Evolutionary conservation across 192 early-diverging fungal genomes (phyloP), one percentile per base, ranked within the genome.

Genomic region (Backusella luteola): DNA sequence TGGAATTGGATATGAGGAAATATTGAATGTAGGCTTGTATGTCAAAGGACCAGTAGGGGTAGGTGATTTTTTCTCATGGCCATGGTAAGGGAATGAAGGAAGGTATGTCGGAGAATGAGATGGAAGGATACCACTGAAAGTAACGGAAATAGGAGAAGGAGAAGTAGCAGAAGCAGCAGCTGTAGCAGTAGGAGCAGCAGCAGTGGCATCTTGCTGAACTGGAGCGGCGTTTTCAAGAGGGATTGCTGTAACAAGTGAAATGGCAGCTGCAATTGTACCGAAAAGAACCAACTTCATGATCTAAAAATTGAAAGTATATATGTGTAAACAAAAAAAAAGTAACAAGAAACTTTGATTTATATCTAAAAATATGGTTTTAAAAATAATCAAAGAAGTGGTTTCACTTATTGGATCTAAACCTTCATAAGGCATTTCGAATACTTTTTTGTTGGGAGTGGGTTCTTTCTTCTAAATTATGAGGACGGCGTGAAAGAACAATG

Each of bases 1-100:
- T 29, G 32, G 42, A 3, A 39, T 7, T 34, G 85, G 85, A 69
- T 83, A 85, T 19, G 56, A 71, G 12, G 74, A 49, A 34, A 49
- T 3, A 19, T 53, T 76, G 23, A 77, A 71, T 6, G 35, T 19
- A 71, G 59, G 34, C 4, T 71, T 71, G 14, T 46, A 32, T 12
- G 29, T 32, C 7, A 71, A 44, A 42, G 70, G 23, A 14, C 70
- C 70, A 32, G 38, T 46, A 0, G 42, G 70, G n/a, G 9, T 29
- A 59, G 53, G 53, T 21, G 21, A 19, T 59, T 59, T 71, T 4
- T 46, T 46, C 29, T 46, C 19, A 32, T n/a, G 3, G 11, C 35
- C 41, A 29, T 19, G 21, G 11, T 46, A 32, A 46, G 70, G 29
- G 9, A 32, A 46, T 71, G 23, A 71, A 71, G 70, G 70, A 0